phyloP scores from a whole-genome alignment of 495 filamentous ascomycete species.

The Penicillium manginii region DNA sequence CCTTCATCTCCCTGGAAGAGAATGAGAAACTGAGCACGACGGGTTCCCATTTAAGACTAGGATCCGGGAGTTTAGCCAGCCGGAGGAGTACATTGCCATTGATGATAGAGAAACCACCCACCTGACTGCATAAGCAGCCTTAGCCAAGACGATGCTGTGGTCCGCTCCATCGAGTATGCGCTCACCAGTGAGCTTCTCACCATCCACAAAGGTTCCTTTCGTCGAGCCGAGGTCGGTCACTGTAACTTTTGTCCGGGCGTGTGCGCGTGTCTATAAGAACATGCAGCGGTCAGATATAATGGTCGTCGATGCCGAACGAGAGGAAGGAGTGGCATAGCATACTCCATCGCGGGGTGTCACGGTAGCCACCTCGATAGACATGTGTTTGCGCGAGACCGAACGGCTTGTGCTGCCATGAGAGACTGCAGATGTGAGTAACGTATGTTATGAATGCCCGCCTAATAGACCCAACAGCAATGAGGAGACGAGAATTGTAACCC shows the following conservation, averaged over 20 bases:
- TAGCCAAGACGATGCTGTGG: slow-evolving; percentile 54
- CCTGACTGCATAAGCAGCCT: slow-evolving; percentile 48
- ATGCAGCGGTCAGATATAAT: slow-evolving; percentile 18
- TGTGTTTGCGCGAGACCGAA: slow-evolving; percentile 86
- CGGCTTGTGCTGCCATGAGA: slow-evolving; percentile 65
- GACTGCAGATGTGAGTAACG: slow-evolving; percentile 39
- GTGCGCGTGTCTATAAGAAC: slow-evolving; percentile 44
- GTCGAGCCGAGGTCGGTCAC: slow-evolving; percentile 76
- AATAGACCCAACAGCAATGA: not conserved
- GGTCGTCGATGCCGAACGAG: not conserved
- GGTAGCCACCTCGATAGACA: slow-evolving; percentile 71
- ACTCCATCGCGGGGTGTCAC: slow-evolving; percentile 74
- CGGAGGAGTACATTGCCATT: not conserved
- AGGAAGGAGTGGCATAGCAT: slow-evolving; percentile 40
- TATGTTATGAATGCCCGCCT: not conserved
- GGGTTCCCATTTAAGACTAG: slow-evolving; percentile 81
- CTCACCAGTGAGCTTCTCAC: slow-evolving; percentile 62
- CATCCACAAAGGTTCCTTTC: slow-evolving; percentile 78
- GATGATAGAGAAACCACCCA: slow-evolving; percentile 27
- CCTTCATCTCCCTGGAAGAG: slow-evolving; percentile 71
- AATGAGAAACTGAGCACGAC: slow-evolving; percentile 83
- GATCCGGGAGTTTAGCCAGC: not conserved
- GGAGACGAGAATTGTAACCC: slow-evolving; percentile 1
- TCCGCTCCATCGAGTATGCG: slow-evolving; percentile 53
- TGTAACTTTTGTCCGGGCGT: slow-evolving; percentile 64